Conservation (phyloP, 2,329 filamentous ascomycete genomes). For the Pyricularia sp. region DNA sequence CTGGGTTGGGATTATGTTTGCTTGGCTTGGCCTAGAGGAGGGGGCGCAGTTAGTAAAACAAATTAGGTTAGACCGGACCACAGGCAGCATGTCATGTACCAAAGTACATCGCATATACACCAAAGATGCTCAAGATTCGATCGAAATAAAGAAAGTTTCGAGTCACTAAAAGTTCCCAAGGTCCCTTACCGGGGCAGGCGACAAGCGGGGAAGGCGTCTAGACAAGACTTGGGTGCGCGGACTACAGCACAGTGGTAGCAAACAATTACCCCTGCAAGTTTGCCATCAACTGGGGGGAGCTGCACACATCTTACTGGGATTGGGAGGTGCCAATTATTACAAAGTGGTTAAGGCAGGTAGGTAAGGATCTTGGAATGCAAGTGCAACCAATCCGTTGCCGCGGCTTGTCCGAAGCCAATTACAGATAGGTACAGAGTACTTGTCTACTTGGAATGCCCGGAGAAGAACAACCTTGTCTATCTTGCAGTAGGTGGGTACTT, state of each 20-base stretch:
- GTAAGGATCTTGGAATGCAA: not conserved
- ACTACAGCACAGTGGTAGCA: not conserved
- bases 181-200: not conserved
- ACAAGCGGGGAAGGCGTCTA: not conserved
- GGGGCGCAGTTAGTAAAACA: not conserved
- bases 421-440: not conserved
- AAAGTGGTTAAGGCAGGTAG: not conserved
- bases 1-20: not conserved
- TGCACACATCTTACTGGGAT: not conserved
- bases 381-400: not conserved
- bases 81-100: not conserved
- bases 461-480: not conserved
- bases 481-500: no score
- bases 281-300: not conserved
- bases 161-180: not conserved
- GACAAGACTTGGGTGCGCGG: not conserved
- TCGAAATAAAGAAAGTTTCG: not conserved
- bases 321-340: not conserved
- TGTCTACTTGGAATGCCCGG: not conserved
- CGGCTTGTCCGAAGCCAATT: not conserved
- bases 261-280: not conserved
- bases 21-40: not conserved
- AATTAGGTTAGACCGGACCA: not conserved
- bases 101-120: not conserved
- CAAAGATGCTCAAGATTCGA: not conserved